Evolutionary conservation across 78 protist genomes (phyloP).

Genomic region (Tieghemostelium lacteum): DNA sequence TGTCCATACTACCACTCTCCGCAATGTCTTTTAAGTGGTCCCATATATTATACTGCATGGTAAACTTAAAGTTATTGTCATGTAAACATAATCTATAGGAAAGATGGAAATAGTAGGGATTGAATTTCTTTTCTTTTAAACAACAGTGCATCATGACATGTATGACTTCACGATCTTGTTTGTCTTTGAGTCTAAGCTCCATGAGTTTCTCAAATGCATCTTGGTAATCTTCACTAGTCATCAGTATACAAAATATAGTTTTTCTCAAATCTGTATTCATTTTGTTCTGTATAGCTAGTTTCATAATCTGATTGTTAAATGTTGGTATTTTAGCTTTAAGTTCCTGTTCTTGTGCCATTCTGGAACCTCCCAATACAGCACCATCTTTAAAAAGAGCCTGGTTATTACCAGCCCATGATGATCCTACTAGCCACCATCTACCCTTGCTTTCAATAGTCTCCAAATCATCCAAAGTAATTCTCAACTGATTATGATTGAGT

Average conservation of each 20-base stretch:
- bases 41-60: conserved; percentile 55
- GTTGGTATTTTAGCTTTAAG: background rate
- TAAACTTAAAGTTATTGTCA: conserved; percentile 25
- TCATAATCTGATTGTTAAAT: background rate
- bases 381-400: background rate
- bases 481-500: conserved; percentile 12
- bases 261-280: conserved; percentile 74
- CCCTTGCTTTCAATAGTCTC: conserved; percentile 27
- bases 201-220: conserved; percentile 73
- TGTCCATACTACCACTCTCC: background rate
- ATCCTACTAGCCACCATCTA: conserved; percentile 82
- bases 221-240: conserved; percentile 73
- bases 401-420: conserved; percentile 74
- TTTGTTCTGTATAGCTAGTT: conserved; percentile 53
- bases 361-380: background rate
- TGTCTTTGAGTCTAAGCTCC: conserved; percentile 48
- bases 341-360: background rate
- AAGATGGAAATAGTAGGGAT: conserved; percentile 72
- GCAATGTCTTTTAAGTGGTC: conserved; percentile 40
- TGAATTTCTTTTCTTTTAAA: conserved; percentile 78
- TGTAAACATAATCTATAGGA: conserved; percentile 7
- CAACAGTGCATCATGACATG: conserved; percentile 66
- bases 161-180: conserved; percentile 76
- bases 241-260: conserved; percentile 62
- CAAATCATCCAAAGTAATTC: conserved; percentile 32